These are phyloP conservation scores for Dujonia santamariae DNA, from an alignment of 1,139 yeast species.

Conservation along the genomic window DNA sequence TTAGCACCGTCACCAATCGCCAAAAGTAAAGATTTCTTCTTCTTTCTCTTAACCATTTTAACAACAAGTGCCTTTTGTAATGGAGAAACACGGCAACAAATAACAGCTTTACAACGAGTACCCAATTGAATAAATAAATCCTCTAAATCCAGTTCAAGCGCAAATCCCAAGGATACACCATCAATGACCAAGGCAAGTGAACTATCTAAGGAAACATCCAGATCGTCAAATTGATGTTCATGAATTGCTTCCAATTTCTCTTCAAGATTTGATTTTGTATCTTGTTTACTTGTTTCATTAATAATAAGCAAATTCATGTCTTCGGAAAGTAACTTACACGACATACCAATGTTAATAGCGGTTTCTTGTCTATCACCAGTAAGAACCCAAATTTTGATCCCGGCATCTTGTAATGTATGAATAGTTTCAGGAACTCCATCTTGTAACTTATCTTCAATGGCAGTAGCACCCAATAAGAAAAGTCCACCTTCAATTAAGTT, in stretches of 20 bases:
- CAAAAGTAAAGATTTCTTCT: slow-evolving; percentile 65
- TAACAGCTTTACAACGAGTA: slow-evolving; percentile 84
- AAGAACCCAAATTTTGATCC: slow-evolving; percentile 94
- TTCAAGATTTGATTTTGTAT: slow-evolving; percentile 64
- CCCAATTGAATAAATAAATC: slow-evolving; percentile 78
- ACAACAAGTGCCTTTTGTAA: slow-evolving; percentile 97
- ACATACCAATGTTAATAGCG: slow-evolving; percentile 98
- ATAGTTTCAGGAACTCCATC: slow-evolving; percentile 99
- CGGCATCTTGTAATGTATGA: slow-evolving; percentile 91
- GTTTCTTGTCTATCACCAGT: slow-evolving; percentile 99
- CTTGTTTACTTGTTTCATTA: slow-evolving; percentile 80
- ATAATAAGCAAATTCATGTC: slow-evolving; percentile 92
- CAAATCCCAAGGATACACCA: slow-evolving; percentile 85
- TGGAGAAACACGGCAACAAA: slow-evolving; percentile 95
- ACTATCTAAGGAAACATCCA: slow-evolving; percentile 52
- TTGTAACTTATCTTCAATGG: slow-evolving; percentile 95
- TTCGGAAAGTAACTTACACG: slow-evolving; percentile 88
- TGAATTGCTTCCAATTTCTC: slow-evolving; percentile 77
- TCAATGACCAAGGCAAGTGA: slow-evolving; percentile 89
- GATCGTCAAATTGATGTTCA: slow-evolving; percentile 65
- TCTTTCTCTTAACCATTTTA: slow-evolving; percentile 65
- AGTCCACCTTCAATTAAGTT: slow-evolving; percentile 80
- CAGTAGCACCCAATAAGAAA: slow-evolving; percentile 91
- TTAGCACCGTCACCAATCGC: slow-evolving; percentile 99
- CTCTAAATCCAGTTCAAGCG: slow-evolving; percentile 79